Conservation (phyloP, 805 yeast genomes). For the Candida insectalens region DNA sequence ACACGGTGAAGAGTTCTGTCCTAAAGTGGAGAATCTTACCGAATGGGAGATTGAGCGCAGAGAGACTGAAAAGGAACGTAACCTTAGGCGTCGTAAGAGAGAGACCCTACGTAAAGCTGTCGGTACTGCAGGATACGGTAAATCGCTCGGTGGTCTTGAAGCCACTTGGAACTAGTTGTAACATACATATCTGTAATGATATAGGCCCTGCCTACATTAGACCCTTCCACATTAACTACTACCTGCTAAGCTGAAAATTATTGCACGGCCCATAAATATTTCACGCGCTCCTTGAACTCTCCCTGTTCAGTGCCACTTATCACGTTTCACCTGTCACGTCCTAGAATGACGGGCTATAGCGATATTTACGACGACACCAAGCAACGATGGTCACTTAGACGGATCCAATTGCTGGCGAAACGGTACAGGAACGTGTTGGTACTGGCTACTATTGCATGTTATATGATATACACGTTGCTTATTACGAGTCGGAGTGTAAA, state of each 20-base stretch:
- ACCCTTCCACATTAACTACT: no score
- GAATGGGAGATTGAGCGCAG: conserved; percentile 92
- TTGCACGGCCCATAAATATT: no score
- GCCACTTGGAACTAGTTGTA: conserved; percentile 21
- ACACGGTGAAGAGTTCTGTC: conserved; percentile 80
- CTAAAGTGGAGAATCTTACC: conserved; percentile 74
- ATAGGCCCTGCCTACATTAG: no score
- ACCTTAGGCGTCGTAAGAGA: conserved; percentile 83
- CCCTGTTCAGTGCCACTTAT: no score
- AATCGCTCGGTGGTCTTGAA: conserved; percentile 18
- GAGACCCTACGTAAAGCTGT: conserved; percentile 61
- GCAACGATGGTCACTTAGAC: not conserved
- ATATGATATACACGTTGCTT: conserved; percentile 4
- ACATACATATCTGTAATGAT: not conserved
- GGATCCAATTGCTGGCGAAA: not conserved
- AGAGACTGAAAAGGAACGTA: conserved; percentile 91
- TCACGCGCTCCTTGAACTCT: no score
- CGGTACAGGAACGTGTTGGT: conserved; percentile 5
- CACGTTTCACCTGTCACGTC: no score
- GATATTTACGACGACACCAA: conserved; percentile 7
- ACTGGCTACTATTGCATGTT: conserved; percentile 2
- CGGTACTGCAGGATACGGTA: conserved; percentile 6
- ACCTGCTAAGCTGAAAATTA: no score
- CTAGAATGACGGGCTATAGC: no score
- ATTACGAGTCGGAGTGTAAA: no score